A percentile compares a stretch with the other conserved stretches of the same genome.
These are phyloP conservation scores for Aspergillus vadensis DNA, from an alignment of 2,329 filamentous ascomycete genomes.

Conservation along the genomic window DNA sequence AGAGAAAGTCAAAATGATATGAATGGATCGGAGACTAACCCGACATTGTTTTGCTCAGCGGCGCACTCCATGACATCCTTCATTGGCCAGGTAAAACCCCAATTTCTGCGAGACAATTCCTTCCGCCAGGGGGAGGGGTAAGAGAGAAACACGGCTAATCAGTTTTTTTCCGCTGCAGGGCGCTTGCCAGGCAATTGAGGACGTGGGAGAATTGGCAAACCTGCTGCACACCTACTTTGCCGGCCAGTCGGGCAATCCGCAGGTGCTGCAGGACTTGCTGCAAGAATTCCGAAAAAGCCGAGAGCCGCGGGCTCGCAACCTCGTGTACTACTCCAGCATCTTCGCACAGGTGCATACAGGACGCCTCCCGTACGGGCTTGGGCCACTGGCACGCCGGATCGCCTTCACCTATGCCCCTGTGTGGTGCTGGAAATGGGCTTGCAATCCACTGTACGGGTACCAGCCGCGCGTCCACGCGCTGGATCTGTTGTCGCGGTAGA, in stretches of 20 bases:
- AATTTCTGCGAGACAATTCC: too few species aligned
- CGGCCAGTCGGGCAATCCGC: background rate
- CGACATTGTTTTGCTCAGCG: background rate
- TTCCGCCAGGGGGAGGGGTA: too few species aligned
- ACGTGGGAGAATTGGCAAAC: slow-evolving; percentile 3
- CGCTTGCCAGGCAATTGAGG: slow-evolving; percentile 11
- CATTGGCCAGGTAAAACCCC: background rate
- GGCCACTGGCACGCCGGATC: background rate
- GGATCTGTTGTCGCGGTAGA: background rate
- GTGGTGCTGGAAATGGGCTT: slow-evolving; percentile 4
- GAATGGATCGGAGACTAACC: background rate
- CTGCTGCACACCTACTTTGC: background rate
- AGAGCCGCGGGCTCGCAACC: background rate
- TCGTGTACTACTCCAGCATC: background rate
- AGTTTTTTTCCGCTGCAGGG: background rate
- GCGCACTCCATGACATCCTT: background rate
- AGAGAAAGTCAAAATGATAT: too few species aligned
- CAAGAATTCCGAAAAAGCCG: background rate
- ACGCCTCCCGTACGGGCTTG: background rate
- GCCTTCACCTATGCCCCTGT: background rate
- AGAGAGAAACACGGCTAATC: background rate
- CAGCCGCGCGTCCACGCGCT: background rate
- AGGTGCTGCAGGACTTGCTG: background rate
- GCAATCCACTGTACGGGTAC: slow-evolving; percentile 3
- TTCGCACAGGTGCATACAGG: slow-evolving; percentile 5